Evolutionary conservation across 441 rosid species (phyloP), one percentile per base, ranked within the genome.

Genomic region (Corymbia citriodora): DNA sequence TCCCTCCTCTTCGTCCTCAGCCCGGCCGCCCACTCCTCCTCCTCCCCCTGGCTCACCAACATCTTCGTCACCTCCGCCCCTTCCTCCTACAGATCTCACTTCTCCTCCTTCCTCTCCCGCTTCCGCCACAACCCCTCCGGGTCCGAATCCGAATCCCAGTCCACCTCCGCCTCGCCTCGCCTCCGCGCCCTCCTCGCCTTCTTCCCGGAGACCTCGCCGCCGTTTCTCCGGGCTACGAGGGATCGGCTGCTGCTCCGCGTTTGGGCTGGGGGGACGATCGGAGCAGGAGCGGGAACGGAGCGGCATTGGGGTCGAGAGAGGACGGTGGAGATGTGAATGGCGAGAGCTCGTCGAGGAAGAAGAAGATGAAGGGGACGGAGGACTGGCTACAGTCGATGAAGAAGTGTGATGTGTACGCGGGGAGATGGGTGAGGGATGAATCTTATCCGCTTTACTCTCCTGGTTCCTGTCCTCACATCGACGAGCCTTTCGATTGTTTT

Each of bases 401-500:
- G 81, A 48, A 92, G 27, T 96, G 98, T 29, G 93, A 95, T 91
- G 89, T 96, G 90, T 96, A 95, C 91, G 93, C 95, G 57, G 99
- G 99, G 27, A 91, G 90, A 29, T 97, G 99, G 99, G 93, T 96
- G 33, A 89, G 6, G 18, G 95, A 96, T 90, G 95, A 94, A 27
- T 93, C 94, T 52, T 93, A 92, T 65, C 98, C 97, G 2, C 93
- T 95, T 54, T 96, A 96, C 92, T 57, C 86, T 86, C 96, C 96
- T 5, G 98, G 96, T 49, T 94, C 97, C 61, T 97, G 97, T 93
- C 95, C 96, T 40, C 87, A 92, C 15, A 90, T 96, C 23, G 97
- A 94, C 55, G 97, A 94, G 90, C 92, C 96, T 33, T 97, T 96
- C 90, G 93, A 94, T 72, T 96, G 99, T 89, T 95, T 95, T 70